phyloP scores from a whole-genome alignment of 768 basidiomycete species.

The Suillus bovinus region DNA sequence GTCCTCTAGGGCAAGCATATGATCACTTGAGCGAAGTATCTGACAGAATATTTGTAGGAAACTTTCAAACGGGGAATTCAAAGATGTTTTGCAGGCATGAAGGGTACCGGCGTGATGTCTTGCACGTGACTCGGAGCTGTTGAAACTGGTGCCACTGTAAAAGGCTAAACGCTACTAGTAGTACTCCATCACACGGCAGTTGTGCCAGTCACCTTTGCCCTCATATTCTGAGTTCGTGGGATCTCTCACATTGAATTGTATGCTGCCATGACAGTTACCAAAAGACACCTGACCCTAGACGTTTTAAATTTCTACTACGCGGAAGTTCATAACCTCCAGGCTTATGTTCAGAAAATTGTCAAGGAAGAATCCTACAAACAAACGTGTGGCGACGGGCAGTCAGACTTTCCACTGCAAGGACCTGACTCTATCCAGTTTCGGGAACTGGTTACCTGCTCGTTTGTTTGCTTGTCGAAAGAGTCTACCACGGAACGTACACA shows the following conservation, averaged over 20 bases:
- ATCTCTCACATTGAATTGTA: background rate
- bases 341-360: slow-evolving; percentile 43
- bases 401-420: slow-evolving; percentile 5
- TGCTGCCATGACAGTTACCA: background rate
- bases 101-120: no score
- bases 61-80: no score
- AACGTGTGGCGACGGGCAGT: slow-evolving; percentile 16
- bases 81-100: no score
- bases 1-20: no score
- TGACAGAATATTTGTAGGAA: no score
- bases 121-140: no score
- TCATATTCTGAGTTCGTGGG: background rate
- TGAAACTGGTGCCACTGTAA: no score
- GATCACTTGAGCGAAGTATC: no score
- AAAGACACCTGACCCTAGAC: slow-evolving; percentile 23
- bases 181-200: background rate
- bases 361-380: slow-evolving; percentile 13
- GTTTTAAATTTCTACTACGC: slow-evolving; percentile 48
- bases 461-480: slow-evolving; percentile 41
- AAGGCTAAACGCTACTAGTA: no score
- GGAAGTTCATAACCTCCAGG: slow-evolving; percentile 38
- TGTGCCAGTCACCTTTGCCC: background rate
- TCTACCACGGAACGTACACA: slow-evolving; percentile 19
- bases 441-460: slow-evolving; percentile 45
- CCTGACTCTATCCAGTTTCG: slow-evolving; percentile 32